These are phyloP conservation scores for Waltergamsia citrina DNA, from an alignment of 2,329 filamentous ascomycete genomes.

Conservation along the genomic window DNA sequence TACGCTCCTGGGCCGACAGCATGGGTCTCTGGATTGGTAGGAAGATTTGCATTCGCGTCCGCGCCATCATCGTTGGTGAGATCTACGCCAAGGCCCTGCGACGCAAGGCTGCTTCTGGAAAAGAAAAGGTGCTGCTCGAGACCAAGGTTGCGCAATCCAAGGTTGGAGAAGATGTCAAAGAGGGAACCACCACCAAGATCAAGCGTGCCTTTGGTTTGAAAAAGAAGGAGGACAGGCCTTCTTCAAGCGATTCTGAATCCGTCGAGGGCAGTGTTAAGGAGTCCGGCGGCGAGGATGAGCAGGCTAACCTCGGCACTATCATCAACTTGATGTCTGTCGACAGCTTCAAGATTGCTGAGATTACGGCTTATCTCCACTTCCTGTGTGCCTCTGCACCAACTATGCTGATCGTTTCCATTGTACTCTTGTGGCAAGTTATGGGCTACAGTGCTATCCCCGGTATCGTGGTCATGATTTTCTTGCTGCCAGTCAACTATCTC, in stretches of 20 bases:
- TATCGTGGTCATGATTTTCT: slow-evolving; percentile 78
- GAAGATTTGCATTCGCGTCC: slow-evolving; percentile 85
- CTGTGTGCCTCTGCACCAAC: slow-evolving; percentile 87
- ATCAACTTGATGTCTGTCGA: slow-evolving; percentile 99
- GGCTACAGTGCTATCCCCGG: slow-evolving; percentile 91
- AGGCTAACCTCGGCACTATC: slow-evolving; percentile 93
- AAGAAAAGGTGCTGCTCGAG: slow-evolving; percentile 63
- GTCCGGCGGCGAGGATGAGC: slow-evolving; percentile 42
- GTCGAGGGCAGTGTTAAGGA: slow-evolving; percentile 21
- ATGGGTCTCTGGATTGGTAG: slow-evolving; percentile 89
- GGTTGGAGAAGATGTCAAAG: slow-evolving; percentile 21
- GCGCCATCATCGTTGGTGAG: slow-evolving; percentile 92
- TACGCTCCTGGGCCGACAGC: slow-evolving; percentile 75
- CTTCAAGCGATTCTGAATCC: slow-evolving; percentile 17
- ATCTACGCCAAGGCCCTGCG: slow-evolving; percentile 94
- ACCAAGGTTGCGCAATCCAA: slow-evolving; percentile 28
- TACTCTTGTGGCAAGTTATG: slow-evolving; percentile 80
- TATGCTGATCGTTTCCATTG: slow-evolving; percentile 72
- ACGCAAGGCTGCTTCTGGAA: slow-evolving; percentile 73
- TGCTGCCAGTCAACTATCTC: slow-evolving; percentile 82
- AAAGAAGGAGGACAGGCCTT: slow-evolving; percentile 42
- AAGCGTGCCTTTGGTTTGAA: slow-evolving; percentile 52
- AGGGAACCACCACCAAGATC: slow-evolving; percentile 35
- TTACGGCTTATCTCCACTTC: slow-evolving; percentile 92
- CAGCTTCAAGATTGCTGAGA: slow-evolving; percentile 95